Evolutionary conservation across 2,329 filamentous ascomycete genomes (phyloP).

Genomic region (Ophiostoma sp.): DNA sequence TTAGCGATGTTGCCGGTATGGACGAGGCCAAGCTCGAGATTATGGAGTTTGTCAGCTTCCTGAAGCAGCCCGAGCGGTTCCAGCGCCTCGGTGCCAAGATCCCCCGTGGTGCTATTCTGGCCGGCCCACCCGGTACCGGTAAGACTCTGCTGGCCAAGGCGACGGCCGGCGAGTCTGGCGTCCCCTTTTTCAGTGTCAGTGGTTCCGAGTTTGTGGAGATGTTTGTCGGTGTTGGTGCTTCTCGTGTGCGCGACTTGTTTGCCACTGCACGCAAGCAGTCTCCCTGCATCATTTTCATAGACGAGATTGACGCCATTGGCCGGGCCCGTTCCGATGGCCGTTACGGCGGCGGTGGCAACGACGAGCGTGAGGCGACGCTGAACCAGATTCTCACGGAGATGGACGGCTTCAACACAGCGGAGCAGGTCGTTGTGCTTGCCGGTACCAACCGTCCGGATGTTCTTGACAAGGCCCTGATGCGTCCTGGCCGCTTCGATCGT

Average conservation of each 20-base stretch:
- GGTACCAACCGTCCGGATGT: constrained; percentile 95
- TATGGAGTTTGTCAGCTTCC: constrained; percentile 97
- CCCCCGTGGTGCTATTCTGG: constrained; percentile 90
- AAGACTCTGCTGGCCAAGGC: constrained; percentile 97
- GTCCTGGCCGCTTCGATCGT: constrained; percentile 92
- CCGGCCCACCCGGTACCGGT: constrained; percentile 96
- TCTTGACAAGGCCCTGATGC: constrained; percentile 91
- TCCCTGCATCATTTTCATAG: constrained; percentile 98
- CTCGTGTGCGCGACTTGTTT: constrained; percentile 89
- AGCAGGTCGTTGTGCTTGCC: constrained; percentile 93
- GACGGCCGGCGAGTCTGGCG: constrained; percentile 91
- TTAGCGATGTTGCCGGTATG: constrained; percentile 93
- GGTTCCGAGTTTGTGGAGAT: constrained; percentile 99
- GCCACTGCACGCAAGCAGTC: constrained; percentile 91
- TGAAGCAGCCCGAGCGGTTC: constrained; percentile 89
- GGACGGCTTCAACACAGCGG: constrained; percentile 96
- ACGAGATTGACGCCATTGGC: constrained; percentile 97
- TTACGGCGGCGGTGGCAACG: constrained; percentile 79
- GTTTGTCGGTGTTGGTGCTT: constrained; percentile 98
- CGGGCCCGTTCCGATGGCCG: constrained; percentile 74
- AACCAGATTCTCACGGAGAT: constrained; percentile 99
- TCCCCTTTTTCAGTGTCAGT: constrained; percentile 97
- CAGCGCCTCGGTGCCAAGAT: constrained; percentile 96
- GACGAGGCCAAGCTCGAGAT: constrained; percentile 98
- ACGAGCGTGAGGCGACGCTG: constrained; percentile 92